Evolutionary conservation across 768 basidiomycete species (phyloP).

Genomic region (Stropharia rugosoannulata): DNA sequence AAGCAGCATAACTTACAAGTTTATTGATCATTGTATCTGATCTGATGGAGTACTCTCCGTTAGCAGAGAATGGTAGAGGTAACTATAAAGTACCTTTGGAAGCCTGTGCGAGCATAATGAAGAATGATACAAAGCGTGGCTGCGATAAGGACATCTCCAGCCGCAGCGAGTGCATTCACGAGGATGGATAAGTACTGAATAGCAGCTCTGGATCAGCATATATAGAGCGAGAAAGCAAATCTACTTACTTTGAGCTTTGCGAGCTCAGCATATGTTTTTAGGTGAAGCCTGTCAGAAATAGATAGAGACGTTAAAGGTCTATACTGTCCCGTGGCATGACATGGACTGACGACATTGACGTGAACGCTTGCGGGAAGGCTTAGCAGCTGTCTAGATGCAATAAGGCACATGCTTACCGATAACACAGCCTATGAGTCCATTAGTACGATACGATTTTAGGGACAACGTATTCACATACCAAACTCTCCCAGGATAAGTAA

Average conservation of each 20-base stretch:
- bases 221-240: too few relatives aligned
- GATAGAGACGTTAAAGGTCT: neutral
- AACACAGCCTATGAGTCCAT: conserved; percentile 15
- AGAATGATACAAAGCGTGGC: conserved; percentile 35
- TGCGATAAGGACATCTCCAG: conserved; percentile 45
- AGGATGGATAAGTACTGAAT: conserved; percentile 36
- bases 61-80: neutral
- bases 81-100: conserved; percentile 30
- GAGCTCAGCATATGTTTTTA: conserved; percentile 34
- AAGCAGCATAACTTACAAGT: conserved; percentile 27
- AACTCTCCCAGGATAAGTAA: conserved; percentile 25
- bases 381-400: neutral
- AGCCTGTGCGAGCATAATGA: conserved; percentile 43
- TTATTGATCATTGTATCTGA: conserved; percentile 47
- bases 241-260: conserved; percentile 29
- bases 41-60: conserved; percentile 18
- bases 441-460: neutral
- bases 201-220: neutral
- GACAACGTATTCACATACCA: conserved; percentile 11
- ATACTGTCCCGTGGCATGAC: neutral
- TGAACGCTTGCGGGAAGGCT: conserved; percentile 27
- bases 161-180: conserved; percentile 42
- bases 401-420: conserved; percentile 14
- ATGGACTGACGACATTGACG: conserved; percentile 32
- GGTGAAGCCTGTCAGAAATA: conserved; percentile 21